Base-by-base conservation (phyloP, 2,329 filamentous ascomycete genomes). In the Talaromyces sp. region DNA sequence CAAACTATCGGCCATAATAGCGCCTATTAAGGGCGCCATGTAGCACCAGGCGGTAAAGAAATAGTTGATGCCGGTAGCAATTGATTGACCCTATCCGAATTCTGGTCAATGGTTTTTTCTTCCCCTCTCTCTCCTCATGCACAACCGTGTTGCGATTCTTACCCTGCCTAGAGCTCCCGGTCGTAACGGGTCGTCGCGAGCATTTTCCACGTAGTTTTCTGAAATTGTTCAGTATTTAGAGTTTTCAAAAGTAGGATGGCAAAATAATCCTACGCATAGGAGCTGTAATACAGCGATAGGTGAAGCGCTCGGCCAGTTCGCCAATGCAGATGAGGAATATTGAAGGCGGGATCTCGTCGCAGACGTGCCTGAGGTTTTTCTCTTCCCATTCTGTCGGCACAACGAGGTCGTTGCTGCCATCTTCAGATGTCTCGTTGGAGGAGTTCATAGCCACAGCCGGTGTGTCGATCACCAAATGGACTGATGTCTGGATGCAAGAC, bases 81-180 rank as follows among this genome's bases (percentile, higher is more conserved):
- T 38, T 21, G 53, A 32, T 29, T 55, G 53, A 21, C 41, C 41
- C 41, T 46, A 8, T 38, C 19, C 31, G 21, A 41, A 9, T n/a
- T 26, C 13, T 55, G 17, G 9, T 55, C 11, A 46, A 46, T 24
- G 14, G 5, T 13, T 46, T 21, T 46, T 19, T 24, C 8, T 27
- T 6, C 26, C 32, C 13, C 3, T 14, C 11, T 46, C n/a, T 46
- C n/a, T 46, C 17, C 4, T 21, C 32, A 41, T 38, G 31, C 35
- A 24, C 19, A 17, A 21, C 41, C 26, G 8, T 13, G n/a, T 32
- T 38, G 29, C 10, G 26, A 38, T 26, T 19, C 38, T 35, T 27
- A 51, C 19, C 55, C 55, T 51, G 41, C 55, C 55, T n/a, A 57
- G 29, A 31, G 32, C 38, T 24, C 55, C 46, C 26, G 41, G 55